Conservation (phyloP, 1,284 basidiomycete genomes). For the Vanrija sp. region DNA sequence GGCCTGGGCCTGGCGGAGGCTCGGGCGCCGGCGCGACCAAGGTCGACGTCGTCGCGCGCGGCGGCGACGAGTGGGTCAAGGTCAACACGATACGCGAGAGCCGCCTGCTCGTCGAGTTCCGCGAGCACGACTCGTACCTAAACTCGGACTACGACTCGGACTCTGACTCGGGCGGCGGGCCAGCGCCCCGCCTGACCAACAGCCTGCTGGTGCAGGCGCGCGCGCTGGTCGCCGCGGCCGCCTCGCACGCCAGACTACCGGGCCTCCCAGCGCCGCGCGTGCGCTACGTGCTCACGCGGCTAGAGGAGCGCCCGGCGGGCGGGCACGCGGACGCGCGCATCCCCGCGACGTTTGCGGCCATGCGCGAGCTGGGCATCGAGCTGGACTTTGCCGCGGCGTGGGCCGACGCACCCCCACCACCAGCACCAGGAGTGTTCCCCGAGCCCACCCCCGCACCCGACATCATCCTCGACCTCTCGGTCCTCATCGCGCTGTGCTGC, state of each 20-base stretch:
- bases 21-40: constrained; percentile 15
- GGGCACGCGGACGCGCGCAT: constrained; percentile 58
- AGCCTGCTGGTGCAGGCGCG: constrained; percentile 50
- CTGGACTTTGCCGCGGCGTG: constrained; percentile 45
- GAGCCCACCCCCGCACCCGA: constrained; percentile 21
- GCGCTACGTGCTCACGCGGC: constrained; percentile 65
- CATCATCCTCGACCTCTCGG: constrained; percentile 74
- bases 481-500: constrained; percentile 74
- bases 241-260: constrained; percentile 49
- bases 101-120: constrained; percentile 68
- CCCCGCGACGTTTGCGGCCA: constrained; percentile 55
- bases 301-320: constrained; percentile 51
- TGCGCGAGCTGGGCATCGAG: constrained; percentile 61
- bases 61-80: constrained; percentile 70
- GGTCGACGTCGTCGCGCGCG: constrained; percentile 71
- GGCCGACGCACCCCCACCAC: not conserved
- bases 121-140: constrained; percentile 74
- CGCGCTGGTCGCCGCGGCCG: constrained; percentile 59
- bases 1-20: constrained; percentile 2
- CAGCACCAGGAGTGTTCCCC: constrained; percentile 50
- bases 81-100: constrained; percentile 81
- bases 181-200: constrained; percentile 50
- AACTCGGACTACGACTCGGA: constrained; percentile 49
- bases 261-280: constrained; percentile 46
- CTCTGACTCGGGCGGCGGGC: constrained; percentile 7